Base-by-base conservation (phyloP, 371 early-diverging fungal genomes). In the Syncephalis plumigaleata region DNA sequence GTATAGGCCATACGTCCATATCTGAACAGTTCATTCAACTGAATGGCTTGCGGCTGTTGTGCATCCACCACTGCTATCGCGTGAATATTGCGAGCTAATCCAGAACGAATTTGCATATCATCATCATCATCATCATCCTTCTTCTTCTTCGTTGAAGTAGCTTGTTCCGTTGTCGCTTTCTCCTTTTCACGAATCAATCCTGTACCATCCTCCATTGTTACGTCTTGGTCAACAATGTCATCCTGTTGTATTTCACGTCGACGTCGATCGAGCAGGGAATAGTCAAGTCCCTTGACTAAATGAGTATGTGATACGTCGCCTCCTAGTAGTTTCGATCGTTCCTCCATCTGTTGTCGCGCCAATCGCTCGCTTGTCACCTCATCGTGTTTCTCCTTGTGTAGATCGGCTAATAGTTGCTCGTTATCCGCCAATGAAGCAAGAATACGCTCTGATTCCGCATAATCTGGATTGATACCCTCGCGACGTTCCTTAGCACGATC, bases 401-500 rank as follows among this genome's bases (percentile, higher is more conserved):
- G 11, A 44, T 53, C 56, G 1, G 57, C 50, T 26, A 55, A 45
- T 22, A 51, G 53, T 17, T 60, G 47, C 9, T 64, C 23, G n/a
- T 52, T 52, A 54, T 63, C 63, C 7, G 56, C 39, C 25, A 63
- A 55, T 1, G 58, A 57, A 36, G 46, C 40, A 25, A 70, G 55
- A 36, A 74, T 71, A 36, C 61, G 55, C 50, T 71, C 70, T 11
- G 66, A 61, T 13, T 66, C 72, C 25, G 58, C 66, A 46, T 74
- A 76, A 45, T 71, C 73, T 3, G 65, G 65, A 38, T 70, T 73
- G 31, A 55, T 49, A 4, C 70, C 79, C 42, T 71, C 63, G 3
- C 90, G 73, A 48, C 91, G 75, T 62, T 91, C 91, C 1, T 83
- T 84, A 11, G 91, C 91, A 36, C 91, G 67, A 58, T 91, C 91